These are phyloP conservation scores for Pythium insidiosum DNA, from an alignment of 352 stramenopile species.

Conservation along the genomic window DNA sequence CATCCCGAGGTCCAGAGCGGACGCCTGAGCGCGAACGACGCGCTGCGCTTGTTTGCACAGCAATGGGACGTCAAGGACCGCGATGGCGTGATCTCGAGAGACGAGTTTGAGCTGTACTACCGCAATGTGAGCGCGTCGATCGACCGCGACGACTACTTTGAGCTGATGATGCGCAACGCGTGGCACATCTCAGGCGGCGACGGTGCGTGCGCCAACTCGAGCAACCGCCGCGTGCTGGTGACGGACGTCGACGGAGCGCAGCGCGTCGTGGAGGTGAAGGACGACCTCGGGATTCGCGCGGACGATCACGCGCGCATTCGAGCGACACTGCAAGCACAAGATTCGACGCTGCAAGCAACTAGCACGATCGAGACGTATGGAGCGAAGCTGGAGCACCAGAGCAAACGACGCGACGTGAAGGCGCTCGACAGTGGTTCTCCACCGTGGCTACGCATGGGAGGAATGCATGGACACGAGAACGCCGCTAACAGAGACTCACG, in stretches of 20 bases:
- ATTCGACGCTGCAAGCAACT: too few species aligned
- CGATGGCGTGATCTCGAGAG: slow-evolving; percentile 24
- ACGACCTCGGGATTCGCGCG: slow-evolving; percentile 31
- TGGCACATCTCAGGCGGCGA: slow-evolving; percentile 72
- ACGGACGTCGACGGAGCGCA: slow-evolving; percentile 43
- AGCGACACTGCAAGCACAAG: slow-evolving; percentile 37
- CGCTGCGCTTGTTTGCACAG: slow-evolving; percentile 25
- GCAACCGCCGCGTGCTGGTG: slow-evolving; percentile 54
- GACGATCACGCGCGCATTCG: slow-evolving; percentile 19
- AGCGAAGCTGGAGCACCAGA: too few species aligned
- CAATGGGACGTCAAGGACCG: slow-evolving; percentile 29
- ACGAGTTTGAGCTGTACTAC: slow-evolving; percentile 64
- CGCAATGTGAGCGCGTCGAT: slow-evolving; percentile 58
- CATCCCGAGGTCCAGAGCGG: slow-evolving; percentile 48
- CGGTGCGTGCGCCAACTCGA: slow-evolving; percentile 53
- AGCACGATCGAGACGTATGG: too few species aligned
- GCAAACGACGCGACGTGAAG: too few species aligned
- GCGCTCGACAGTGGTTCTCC: too few species aligned
- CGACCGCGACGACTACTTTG: slow-evolving; percentile 82
- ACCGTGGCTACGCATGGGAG: too few species aligned
- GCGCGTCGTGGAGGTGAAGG: slow-evolving; percentile 31
- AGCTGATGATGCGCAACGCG: slow-evolving; percentile 77
- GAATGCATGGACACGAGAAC: too few species aligned
- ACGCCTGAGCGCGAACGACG: slow-evolving; percentile 21
- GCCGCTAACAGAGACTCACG: too few species aligned